Evolutionary conservation across 495 filamentous ascomycete species (phyloP).

Genomic region (Penicillium daleae): DNA sequence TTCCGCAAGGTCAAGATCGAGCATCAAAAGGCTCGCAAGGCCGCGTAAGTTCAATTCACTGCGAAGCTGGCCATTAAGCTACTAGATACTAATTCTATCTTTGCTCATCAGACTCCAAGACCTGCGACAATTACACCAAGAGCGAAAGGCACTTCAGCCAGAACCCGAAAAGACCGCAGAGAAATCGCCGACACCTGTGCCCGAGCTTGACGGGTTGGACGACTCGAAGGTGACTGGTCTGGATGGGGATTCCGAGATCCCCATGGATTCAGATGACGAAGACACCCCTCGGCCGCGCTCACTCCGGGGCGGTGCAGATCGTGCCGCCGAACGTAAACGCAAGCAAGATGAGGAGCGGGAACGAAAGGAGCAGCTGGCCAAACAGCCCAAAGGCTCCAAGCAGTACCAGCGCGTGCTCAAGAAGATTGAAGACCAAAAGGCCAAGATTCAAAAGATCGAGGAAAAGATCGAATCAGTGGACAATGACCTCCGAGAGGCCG

Average conservation of each 20-base stretch:
- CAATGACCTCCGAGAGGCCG: constrained; percentile 89
- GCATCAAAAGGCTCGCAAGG: constrained; percentile 80
- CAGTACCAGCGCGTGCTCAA: constrained; percentile 84
- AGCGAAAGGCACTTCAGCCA: constrained; percentile 82
- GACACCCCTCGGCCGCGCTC: constrained; percentile 64
- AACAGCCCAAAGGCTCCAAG: constrained; percentile 84
- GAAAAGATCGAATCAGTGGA: constrained; percentile 82
- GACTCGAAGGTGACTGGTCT: constrained; percentile 72
- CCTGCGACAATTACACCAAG: constrained; percentile 78
- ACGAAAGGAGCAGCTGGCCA: constrained; percentile 75
- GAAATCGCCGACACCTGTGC: constrained; percentile 65
- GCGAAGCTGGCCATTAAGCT: neutral
- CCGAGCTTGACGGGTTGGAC: constrained; percentile 56
- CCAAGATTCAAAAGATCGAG: constrained; percentile 76
- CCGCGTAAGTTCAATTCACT: constrained; percentile 63
- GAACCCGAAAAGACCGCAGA: constrained; percentile 49
- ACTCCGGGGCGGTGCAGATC: constrained; percentile 75
- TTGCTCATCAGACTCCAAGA: constrained; percentile 68
- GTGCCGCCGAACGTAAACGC: constrained; percentile 76
- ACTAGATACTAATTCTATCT: constrained; percentile 24
- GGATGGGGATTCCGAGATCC: constrained; percentile 55
- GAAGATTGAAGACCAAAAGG: constrained; percentile 84
- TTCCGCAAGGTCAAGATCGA: constrained; percentile 95
- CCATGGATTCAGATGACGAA: constrained; percentile 66
- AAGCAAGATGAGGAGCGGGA: constrained; percentile 85